Evolutionary conservation across 345 rosid species (phyloP), one percentile per base, ranked within the genome.

Genomic region (Aethionema arabicum): DNA sequence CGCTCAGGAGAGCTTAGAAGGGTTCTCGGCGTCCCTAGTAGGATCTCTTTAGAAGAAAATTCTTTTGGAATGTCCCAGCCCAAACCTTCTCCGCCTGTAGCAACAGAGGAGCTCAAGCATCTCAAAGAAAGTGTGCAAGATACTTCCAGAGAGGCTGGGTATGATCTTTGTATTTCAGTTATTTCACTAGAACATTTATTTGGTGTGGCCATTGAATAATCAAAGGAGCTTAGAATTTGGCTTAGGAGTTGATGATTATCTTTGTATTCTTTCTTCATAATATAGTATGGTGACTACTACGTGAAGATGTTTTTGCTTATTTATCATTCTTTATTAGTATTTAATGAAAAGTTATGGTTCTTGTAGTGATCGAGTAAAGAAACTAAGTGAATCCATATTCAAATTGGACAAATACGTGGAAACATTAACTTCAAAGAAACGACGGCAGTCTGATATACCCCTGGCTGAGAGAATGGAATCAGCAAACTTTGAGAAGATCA

Each of bases 51-150:
- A 2, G 92, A 87, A 65, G 97, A 87, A 3, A 79, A 77, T 77
- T 77, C 87, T 32, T 79, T 83, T 66, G 91, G 82, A 60, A 80
- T 64, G 74, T 63, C 82, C 7, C 83, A 78, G 63, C 69, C 79
- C 7, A 90, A 78, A 75, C 82, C 78, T 61, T 36, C 83, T 41
- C 82, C 89, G 56, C 85, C 90, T 4, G 80, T 79, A 39, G 87
- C 90, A 12, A 75, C 80, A 2, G 95, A 87, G 74, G 96, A 93
- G 79, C 85, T 93, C 13, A 93, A 84, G 75, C 82, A 80, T 45
- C 77, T 84, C 13, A 93, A 93, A 82, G 97, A 87, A 69, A 89
- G 95, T 66, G 90, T 93, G 68, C 79, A 78, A 71, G 95, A 83
- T 80, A 58, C 92, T 55, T 73, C 85, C 29, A 79, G 77, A 73